Evolutionary conservation across 148 eudicot genomes (phyloP), one percentile per base, ranked within the genome.

Genomic region (Persicaria tinctoria): DNA sequence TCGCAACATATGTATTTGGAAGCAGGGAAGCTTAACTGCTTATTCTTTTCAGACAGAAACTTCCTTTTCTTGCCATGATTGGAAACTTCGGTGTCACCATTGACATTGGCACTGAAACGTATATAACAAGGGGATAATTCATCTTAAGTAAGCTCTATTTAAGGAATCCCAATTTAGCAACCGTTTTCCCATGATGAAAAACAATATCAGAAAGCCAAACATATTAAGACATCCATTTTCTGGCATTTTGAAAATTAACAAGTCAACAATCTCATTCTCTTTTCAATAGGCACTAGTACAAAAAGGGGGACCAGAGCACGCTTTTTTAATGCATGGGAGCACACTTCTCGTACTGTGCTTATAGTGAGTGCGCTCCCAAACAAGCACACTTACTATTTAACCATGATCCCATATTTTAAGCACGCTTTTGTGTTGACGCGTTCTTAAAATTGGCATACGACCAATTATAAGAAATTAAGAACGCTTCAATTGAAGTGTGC

Each of bases 1-100:
- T 59, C 66, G 38, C 12, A 59, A 38, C 66, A 59, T 59, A 59
- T 59, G 66, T 59, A 59, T 59, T 59, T 59, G 38, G 38, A 17
- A 8, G 66, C 66, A 5, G 41, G 66, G 66, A 38, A 59, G 38
- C 12, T 23, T 2, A 59, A 59, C 32, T 59, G 38, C 38, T 59
- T 38, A 3, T 20, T 59, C 2, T 5, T 2, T 59, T 59, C 70
- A 38, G 47, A 46, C 17, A 38, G 46, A 64, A 64, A 64, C 70
- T 64, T 64, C 47, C 70, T 64, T 32, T 64, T 64, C 10, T 64
- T 64, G 47, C 17, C 2, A 32, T 4, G 70, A 4, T 17, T 64
- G 17, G 41, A 3, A 13, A 64, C 17, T 12, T 64, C 70, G 23
- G 23, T 32, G 23, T 59, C 66, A 59, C 66, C 5, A 18, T 54